Base-by-base conservation (phyloP, 192 early-diverging fungal species). In the Kappamyces sp. region DNA sequence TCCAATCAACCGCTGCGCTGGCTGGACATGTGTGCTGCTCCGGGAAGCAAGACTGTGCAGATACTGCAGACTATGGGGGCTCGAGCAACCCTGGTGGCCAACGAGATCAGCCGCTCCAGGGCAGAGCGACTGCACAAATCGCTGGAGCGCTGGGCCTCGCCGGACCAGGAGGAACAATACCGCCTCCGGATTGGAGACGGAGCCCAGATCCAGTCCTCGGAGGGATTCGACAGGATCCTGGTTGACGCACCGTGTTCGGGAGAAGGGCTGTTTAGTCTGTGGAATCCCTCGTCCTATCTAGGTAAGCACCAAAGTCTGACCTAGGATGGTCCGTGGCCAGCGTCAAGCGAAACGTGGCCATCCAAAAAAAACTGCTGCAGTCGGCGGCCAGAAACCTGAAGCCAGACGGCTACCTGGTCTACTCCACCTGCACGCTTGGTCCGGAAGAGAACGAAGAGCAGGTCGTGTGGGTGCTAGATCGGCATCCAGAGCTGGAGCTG, bases 231-330 rank as follows among this genome's bases (percentile, higher is more conserved):
- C 64, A 79, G 90, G 60, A 88, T 95, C 3, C 77, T 95, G 23
- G 69, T 95, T n/a, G 93, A 95, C 70, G 90, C 93, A 0, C 93
- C 93, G 32, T 95, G 93, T 78, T 88, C 86, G 51, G 93, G 93
- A 51, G 59, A 93, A 91, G 70, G 93, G 89, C 72, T 81, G 83
- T 1, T 85, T 84, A 10, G 84, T 92, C 49, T 64, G 10, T 40
- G 40, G 1, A 7, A 58, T 9, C 57, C 54, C 2, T 4, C 38
- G 1, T 38, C 13, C 37, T 58, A 67, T 49, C 44, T 32, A 52
- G 52, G 36, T 4, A 52, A 46, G 72, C 74, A 82, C 83, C 0
- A 79, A 86, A 10, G 83, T 23, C 23, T 23, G 23, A 23, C 23
- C 23, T 0, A 23, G 23, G 23, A 23, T 91, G 64, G 93, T 89